These are phyloP conservation scores for Chloranthus sessilifolius DNA, from an alignment of 164 flowering plant species.

Conservation along the genomic window DNA sequence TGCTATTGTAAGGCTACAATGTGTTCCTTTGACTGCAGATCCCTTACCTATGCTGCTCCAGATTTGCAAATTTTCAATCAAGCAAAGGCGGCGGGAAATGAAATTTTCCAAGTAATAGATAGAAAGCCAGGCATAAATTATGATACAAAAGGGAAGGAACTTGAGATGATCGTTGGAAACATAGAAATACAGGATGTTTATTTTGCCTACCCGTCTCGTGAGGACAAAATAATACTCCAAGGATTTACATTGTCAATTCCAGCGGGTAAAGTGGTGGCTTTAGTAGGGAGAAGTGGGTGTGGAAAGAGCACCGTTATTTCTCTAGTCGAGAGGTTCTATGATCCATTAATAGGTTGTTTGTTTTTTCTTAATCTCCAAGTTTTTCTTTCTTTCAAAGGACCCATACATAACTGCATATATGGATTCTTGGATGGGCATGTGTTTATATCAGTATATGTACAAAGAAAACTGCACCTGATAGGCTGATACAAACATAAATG, in stretches of 20 bases:
- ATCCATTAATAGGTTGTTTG: slow-evolving; percentile 43
- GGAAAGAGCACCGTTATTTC: slow-evolving; percentile 71
- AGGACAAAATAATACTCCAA: slow-evolving; percentile 35
- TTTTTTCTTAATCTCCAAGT: neutral
- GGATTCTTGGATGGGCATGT: too few relatives aligned
- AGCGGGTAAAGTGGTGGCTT: slow-evolving; percentile 60
- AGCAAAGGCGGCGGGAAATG: slow-evolving; percentile 62
- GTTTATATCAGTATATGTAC: too few relatives aligned
- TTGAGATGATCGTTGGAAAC: slow-evolving; percentile 33
- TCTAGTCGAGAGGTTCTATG: slow-evolving; percentile 56
- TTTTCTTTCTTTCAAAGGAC: too few relatives aligned
- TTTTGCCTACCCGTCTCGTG: slow-evolving; percentile 63
- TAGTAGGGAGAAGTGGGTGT: slow-evolving; percentile 77
- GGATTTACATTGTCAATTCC: slow-evolving; percentile 62
- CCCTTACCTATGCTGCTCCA: slow-evolving; percentile 68
- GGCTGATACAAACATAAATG: too few relatives aligned
- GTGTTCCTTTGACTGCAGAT: too few relatives aligned
- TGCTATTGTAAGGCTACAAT: too few relatives aligned
- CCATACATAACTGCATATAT: too few relatives aligned
- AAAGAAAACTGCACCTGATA: too few relatives aligned
- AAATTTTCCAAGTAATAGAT: slow-evolving; percentile 48
- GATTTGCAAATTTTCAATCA: slow-evolving; percentile 61
- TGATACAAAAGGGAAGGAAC: slow-evolving; percentile 27
- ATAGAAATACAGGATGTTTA: slow-evolving; percentile 39
- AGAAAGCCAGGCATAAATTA: slow-evolving; percentile 37